A percentile compares a stretch with the other conserved stretches of the same genome.
phyloP scores from a whole-genome alignment of 495 filamentous ascomycete genomes.

The Aspergillus incahuasiensis region DNA sequence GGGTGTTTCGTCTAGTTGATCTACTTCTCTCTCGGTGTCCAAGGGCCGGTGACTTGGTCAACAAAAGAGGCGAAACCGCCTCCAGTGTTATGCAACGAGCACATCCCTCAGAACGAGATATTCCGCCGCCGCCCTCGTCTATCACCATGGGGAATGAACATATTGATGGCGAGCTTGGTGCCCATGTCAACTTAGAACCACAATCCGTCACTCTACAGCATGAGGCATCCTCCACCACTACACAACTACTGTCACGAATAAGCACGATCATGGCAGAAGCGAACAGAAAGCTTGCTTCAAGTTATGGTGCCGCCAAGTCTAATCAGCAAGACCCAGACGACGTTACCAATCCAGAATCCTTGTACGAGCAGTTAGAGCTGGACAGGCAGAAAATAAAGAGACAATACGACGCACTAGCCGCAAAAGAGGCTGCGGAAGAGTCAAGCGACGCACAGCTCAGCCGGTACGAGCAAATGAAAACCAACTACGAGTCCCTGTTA shows the following conservation, averaged over 20 bases:
- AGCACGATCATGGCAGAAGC: constrained; percentile 42
- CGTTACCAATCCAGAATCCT: constrained; percentile 38
- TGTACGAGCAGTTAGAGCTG: constrained; percentile 41
- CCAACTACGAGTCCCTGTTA: constrained; percentile 38
- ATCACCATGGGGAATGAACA: constrained; percentile 44
- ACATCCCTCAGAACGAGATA: constrained; percentile 29
- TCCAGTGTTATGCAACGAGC: constrained; percentile 59
- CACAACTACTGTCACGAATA: constrained; percentile 38
- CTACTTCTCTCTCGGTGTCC: constrained; percentile 51
- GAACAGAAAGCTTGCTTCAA: constrained; percentile 38
- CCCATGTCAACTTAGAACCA: constrained; percentile 22
- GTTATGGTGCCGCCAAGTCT: constrained; percentile 37
- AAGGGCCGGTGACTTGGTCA: constrained; percentile 74
- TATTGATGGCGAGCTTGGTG: constrained; percentile 26
- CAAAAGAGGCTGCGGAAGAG: constrained; percentile 32
- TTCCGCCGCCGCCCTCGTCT: constrained; percentile 39
- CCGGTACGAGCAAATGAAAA: constrained; percentile 34
- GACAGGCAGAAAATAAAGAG: constrained; percentile 42
- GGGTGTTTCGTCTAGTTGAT: constrained; percentile 41
- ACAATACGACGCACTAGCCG: constrained; percentile 25
- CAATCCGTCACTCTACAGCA: constrained; percentile 19
- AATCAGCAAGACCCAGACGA: constrained; percentile 37
- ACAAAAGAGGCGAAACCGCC: constrained; percentile 72
- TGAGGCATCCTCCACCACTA: constrained; percentile 27
- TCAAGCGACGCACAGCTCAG: constrained; percentile 25